Percentiles rank a stretch among this genome's conserved stretches.
phyloP scores from a whole-genome alignment of 257 asterid genomes.

The Gynochthodes officinalis region DNA sequence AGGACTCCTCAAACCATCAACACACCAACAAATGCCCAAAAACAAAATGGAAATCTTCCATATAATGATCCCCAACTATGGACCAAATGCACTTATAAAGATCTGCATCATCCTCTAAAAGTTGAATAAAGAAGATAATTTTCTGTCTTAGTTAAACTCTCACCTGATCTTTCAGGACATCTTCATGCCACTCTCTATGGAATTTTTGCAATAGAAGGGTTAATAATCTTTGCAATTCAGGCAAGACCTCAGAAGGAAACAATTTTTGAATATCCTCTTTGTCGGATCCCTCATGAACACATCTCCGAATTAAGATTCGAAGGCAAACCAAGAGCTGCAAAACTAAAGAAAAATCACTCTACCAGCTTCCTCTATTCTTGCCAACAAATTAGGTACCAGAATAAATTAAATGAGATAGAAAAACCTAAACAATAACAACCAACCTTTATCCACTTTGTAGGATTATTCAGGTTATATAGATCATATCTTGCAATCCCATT shows the following conservation, averaged over 20 bases:
- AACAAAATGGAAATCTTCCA: not conserved
- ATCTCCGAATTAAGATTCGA: conserved; percentile 58
- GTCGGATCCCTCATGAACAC: conserved; percentile 43
- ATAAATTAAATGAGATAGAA: not conserved
- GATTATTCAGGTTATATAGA: too few relatives aligned
- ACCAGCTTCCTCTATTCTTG: not conserved
- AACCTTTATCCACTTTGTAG: too few relatives aligned
- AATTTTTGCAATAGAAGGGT: conserved; percentile 65
- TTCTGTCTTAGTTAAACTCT: not conserved
- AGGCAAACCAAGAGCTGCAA: conserved; percentile 77
- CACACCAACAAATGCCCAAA: not conserved
- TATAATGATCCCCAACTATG: not conserved
- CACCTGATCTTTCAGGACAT: conserved; percentile 59
- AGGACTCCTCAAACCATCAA: not conserved
- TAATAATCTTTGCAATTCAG: conserved; percentile 63
- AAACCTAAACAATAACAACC: not conserved
- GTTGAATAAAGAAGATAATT: not conserved
- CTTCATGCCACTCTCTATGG: conserved; percentile 77
- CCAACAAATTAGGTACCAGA: not conserved
- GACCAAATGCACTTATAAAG: not conserved
- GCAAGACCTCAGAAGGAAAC: conserved; percentile 67
- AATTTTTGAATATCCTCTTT: conserved; percentile 61
- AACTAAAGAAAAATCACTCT: not conserved
- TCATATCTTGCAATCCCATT: not conserved
- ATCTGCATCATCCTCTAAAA: not conserved